Base-by-base conservation (phyloP, 2,329 filamentous ascomycete species). In the Saccharata proteae region DNA sequence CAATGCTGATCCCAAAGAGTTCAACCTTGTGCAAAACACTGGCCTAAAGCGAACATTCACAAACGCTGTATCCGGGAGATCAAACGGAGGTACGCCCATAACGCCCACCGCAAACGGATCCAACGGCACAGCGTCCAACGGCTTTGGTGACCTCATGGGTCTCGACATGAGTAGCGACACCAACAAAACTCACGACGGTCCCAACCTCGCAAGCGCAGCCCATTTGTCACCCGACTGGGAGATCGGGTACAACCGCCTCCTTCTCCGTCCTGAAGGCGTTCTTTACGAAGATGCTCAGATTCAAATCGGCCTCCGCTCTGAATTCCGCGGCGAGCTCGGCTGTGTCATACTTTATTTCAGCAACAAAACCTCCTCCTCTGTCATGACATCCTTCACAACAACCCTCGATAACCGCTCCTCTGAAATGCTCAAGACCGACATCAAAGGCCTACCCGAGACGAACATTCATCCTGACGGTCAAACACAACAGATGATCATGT, bases 171-270 rank as follows among this genome's bases (percentile, higher is more conserved):
- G 64, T 44, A 64, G 71, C 24, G 61, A 76, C 20, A 63, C 67
- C 8, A 62, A 68, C 29, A 61, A 67, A 35, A 69, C 69, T 24
- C 48, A 68, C 31, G 80, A 78, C 46, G 61, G 71, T 6, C 82
- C 82, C 1, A 98, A 98, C 48, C 69, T 96, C 35, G 90, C 90
- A 20, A 92, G 83, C 46, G 84, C 86, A 9, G 83, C 83, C 9
- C 86, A 96, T 62, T 62, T 98, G 37, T 93, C 85, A 19, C 90
- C 90, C 3, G 85, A 88, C 30, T 98, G 90, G 90, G 82, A 96
- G 48, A 67, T 75, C 41, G 90, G 92, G 6, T 96, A 81, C 59
- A 82, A 88, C 49, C 74, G 77, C 32, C 64, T 98, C 11, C 68
- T 93, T 43, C 72, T 93, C 29, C 70, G 69, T 33, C 61, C 79